Evolutionary conservation across 2,329 filamentous ascomycete species (phyloP).

Genomic region (Elsinoe fawcettii): DNA sequence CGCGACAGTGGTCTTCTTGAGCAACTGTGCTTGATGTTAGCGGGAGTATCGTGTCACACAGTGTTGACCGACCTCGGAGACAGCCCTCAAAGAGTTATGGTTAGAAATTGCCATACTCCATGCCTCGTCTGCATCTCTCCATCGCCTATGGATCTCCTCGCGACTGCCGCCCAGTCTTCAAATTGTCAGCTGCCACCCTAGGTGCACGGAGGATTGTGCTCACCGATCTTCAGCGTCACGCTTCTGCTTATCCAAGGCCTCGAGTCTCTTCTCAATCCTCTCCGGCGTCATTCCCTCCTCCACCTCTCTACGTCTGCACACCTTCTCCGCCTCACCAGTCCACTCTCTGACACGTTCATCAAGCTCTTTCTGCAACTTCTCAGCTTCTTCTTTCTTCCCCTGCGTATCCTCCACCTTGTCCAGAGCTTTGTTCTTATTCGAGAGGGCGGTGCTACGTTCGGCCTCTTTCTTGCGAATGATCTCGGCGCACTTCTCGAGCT

Average conservation of each 20-base stretch:
- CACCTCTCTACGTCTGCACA: constrained; percentile 25
- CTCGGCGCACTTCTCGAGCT: constrained; percentile 26
- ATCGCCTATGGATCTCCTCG: constrained; percentile 25
- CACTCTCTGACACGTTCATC: constrained; percentile 24
- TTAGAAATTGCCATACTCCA: constrained; percentile 22
- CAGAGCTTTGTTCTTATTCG: constrained; percentile 36
- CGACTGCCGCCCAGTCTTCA: constrained; percentile 25
- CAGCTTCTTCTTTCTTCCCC: constrained; percentile 24
- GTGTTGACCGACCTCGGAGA: constrained; percentile 38
- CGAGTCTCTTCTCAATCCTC: constrained; percentile 26
- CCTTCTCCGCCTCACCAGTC: constrained; percentile 19
- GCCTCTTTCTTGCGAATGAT: constrained; percentile 27
- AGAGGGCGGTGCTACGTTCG: constrained; percentile 31
- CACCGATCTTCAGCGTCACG: constrained; percentile 1
- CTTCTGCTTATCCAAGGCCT: constrained; percentile 23
- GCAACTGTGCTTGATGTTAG: constrained; percentile 30
- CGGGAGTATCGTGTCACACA: constrained; percentile 22
- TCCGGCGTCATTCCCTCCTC: constrained; percentile 28
- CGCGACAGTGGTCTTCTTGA: constrained; percentile 55
- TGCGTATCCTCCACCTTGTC: constrained; percentile 30
- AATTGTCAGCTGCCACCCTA: neutral
- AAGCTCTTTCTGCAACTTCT: constrained; percentile 26
- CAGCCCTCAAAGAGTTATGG: constrained; percentile 21
- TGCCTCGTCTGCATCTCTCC: constrained; percentile 26
- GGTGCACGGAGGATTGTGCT: neutral